These are phyloP conservation scores for Fulvia fulva DNA, from an alignment of 2,329 filamentous ascomycete genomes.

Conservation along the genomic window DNA sequence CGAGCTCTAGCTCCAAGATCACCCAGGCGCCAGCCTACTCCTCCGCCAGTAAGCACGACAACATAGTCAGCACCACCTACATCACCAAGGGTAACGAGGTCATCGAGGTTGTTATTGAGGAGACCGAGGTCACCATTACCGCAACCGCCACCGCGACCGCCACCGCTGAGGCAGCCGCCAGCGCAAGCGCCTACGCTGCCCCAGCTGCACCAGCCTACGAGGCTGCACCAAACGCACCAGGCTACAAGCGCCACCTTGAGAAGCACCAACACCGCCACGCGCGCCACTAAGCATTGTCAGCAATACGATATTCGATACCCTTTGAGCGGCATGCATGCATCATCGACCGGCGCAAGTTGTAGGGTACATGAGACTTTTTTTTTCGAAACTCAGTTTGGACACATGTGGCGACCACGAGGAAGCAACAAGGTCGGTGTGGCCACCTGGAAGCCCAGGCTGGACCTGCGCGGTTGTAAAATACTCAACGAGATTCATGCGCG, in stretches of 20 bases:
- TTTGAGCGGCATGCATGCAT: neutral
- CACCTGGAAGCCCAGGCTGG: constrained; percentile 3
- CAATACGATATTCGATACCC: neutral
- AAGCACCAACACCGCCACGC: constrained; percentile 23
- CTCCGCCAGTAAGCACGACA: constrained; percentile 13
- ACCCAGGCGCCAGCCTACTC: constrained; percentile 28
- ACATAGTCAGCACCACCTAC: constrained; percentile 38
- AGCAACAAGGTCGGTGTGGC: neutral
- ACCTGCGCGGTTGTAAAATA: constrained; percentile 7
- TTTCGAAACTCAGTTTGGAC: neutral
- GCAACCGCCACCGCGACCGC: constrained; percentile 30
- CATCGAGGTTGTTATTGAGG: constrained; percentile 43
- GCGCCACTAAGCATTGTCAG: constrained; percentile 1
- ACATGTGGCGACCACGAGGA: neutral
- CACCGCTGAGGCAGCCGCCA: constrained; percentile 25
- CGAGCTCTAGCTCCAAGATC: neutral
- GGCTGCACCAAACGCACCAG: neutral
- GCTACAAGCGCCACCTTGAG: constrained; percentile 29
- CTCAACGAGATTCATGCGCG: constrained; percentile 1
- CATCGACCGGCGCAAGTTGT: neutral
- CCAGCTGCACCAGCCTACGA: neutral
- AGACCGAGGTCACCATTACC: constrained; percentile 42
- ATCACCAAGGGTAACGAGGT: constrained; percentile 43
- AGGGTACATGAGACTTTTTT: neutral
- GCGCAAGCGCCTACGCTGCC: constrained; percentile 25